Conservation (phyloP, 2,329 filamentous ascomycete species). For the Ophiostoma perfectum region DNA sequence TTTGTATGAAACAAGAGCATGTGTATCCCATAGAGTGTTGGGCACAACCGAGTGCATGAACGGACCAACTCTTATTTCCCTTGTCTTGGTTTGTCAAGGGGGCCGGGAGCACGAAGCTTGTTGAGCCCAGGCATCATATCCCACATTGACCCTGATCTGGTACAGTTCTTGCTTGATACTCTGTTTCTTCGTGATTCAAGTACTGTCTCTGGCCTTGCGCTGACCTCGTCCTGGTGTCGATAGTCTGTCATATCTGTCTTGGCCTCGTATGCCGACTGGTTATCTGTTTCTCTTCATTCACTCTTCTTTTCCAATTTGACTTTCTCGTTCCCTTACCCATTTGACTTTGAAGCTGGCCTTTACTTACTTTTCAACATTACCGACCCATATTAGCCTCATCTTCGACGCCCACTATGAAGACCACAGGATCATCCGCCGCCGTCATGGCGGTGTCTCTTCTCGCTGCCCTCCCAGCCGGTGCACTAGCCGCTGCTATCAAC, state of each 20-base stretch:
- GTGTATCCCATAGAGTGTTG: neutral
- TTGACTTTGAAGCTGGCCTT: no score
- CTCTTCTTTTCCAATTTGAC: no score
- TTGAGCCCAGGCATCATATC: neutral
- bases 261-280: no score
- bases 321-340: no score
- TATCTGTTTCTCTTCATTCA: no score
- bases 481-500: neutral
- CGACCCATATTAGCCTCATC: no score
- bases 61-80: neutral
- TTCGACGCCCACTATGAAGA: neutral
- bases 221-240: neutral
- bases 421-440: neutral
- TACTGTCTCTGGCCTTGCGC: neutral
- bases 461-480: neutral
- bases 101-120: no score
- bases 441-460: neutral
- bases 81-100: neutral
- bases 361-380: no score
- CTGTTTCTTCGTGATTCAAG: neutral
- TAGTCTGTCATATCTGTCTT: neutral
- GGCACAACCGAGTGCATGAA: slow-evolving; percentile 3
- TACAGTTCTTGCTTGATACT: neutral
- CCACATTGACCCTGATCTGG: neutral
- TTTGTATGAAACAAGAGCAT: neutral